Evolutionary conservation across 805 yeast species (phyloP).

Genomic region (Ascoidea tarda): DNA sequence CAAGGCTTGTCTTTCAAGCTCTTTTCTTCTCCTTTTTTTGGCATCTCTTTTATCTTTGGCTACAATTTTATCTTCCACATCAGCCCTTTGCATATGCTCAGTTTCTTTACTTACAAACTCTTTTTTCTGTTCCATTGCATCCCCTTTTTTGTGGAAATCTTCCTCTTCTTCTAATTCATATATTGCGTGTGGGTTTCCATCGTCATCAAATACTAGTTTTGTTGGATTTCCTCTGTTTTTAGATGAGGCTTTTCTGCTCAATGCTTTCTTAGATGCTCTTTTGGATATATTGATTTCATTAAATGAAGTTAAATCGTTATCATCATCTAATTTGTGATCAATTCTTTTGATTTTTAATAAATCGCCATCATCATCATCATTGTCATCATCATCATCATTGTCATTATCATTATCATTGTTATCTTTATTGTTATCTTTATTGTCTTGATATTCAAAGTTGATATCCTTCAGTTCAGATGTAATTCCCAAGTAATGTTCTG

Average conservation of each 20-base stretch:
- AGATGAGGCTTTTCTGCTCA: slow-evolving; percentile 67
- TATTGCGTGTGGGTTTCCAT: slow-evolving; percentile 81
- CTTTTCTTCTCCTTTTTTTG: slow-evolving; percentile 81
- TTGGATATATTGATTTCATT: slow-evolving; percentile 50
- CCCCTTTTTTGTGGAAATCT: slow-evolving; percentile 61
- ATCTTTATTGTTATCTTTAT: slow-evolving; percentile 14
- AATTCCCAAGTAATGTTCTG: slow-evolving; percentile 76
- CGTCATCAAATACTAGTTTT: slow-evolving; percentile 83
- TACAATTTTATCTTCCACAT: slow-evolving; percentile 59
- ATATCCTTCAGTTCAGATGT: slow-evolving; percentile 28
- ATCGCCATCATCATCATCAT: slow-evolving; percentile 38
- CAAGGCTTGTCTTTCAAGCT: slow-evolving; percentile 43
- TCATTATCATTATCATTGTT: slow-evolving; percentile 2
- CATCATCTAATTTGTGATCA: slow-evolving; percentile 45
- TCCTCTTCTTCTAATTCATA: slow-evolving; percentile 87
- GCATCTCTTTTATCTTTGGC: slow-evolving; percentile 73
- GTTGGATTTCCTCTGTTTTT: slow-evolving; percentile 53
- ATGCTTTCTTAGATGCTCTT: slow-evolving; percentile 71
- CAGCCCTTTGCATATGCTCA: slow-evolving; percentile 55
- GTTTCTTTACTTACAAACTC: slow-evolving; percentile 56
- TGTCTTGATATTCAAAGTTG: neutral
- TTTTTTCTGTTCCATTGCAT: slow-evolving; percentile 51
- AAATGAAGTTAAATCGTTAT: slow-evolving; percentile 23
- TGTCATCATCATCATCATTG: slow-evolving; percentile 12
- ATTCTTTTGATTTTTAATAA: slow-evolving; percentile 70